A percentile compares a stretch with the other conserved stretches of the same genome.
Conservation (phyloP, 1,284 basidiomycete species). For the Chondrostereum purpureum region DNA sequence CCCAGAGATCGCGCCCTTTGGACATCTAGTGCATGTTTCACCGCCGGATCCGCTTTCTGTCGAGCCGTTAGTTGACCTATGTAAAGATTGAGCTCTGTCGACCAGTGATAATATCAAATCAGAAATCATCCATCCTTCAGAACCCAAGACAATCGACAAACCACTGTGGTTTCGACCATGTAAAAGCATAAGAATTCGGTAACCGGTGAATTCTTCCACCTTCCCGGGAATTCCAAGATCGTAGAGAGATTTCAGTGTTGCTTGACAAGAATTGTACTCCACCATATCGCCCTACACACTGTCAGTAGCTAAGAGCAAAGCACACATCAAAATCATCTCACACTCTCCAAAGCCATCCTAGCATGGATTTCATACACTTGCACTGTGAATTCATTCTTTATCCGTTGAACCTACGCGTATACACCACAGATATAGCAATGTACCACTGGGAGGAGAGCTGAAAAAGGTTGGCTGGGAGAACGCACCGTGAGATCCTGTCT, state of each 20-base stretch:
- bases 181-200: constrained; percentile 93
- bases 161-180: constrained; percentile 94
- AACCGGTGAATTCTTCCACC: constrained; percentile 93
- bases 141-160: constrained; percentile 29
- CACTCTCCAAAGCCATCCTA: constrained; percentile 91
- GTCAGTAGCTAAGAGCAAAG: constrained; percentile 13
- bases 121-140: constrained; percentile 9
- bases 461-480: constrained; percentile 16
- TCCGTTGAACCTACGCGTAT: constrained; percentile 83
- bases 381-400: constrained; percentile 98
- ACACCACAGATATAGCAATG: constrained; percentile 6
- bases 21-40: constrained; percentile 86
- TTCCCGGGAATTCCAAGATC: constrained; percentile 88
- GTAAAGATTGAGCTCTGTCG: constrained; percentile 85
- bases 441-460: constrained; percentile 5
- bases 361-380: constrained; percentile 98
- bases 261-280: constrained; percentile 98
- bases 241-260: constrained; percentile 85
- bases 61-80: constrained; percentile 91
- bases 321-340: constrained; percentile 31
- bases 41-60: constrained; percentile 77
- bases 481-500: constrained; percentile 95
- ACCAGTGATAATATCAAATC: constrained; percentile 10
- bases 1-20: constrained; percentile 85
- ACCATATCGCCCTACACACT: constrained; percentile 82